phyloP scores from a whole-genome alignment of 306 rosid genomes.

The Trichosanthes truncata region DNA sequence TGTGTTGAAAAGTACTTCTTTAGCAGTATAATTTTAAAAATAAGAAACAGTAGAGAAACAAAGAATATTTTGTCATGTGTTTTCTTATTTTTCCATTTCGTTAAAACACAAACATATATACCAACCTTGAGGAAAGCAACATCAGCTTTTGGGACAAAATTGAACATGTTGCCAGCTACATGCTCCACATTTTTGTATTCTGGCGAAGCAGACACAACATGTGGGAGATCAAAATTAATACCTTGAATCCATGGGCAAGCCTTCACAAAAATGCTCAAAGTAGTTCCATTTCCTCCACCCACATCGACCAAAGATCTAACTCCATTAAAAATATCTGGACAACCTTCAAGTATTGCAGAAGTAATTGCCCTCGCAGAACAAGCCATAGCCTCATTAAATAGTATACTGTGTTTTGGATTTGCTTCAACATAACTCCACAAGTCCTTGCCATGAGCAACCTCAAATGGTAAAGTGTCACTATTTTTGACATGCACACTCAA shows the following conservation, averaged over 20 bases:
- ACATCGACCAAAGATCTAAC: conserved; percentile 49
- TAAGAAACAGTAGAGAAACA: too few relatives aligned
- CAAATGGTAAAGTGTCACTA: conserved; percentile 18
- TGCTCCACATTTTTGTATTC: conserved; percentile 20
- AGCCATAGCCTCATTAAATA: conserved; percentile 65
- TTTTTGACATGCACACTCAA: conserved; percentile 14
- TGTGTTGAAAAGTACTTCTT: too few relatives aligned
- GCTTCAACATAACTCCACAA: conserved; percentile 32
- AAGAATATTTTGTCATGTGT: too few relatives aligned
- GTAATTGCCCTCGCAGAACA: conserved; percentile 20
- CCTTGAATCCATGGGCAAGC: conserved; percentile 36
- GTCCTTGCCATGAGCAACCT: conserved; percentile 34
- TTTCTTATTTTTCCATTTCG: too few relatives aligned
- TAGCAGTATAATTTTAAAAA: too few relatives aligned
- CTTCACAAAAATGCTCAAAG: conserved; percentile 19
- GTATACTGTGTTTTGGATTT: conserved; percentile 21
- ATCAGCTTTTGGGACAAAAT: conserved; percentile 54
- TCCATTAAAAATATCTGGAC: conserved; percentile 36
- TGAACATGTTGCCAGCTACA: conserved; percentile 62
- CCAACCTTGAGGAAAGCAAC: conserved; percentile 46
- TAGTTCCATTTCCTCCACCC: conserved; percentile 64
- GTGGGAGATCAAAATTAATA: conserved; percentile 66
- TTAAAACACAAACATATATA: neutral
- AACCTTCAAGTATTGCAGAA: conserved; percentile 18
- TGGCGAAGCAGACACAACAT: conserved; percentile 33